Percentiles rank a stretch among this genome's conserved stretches.
Conservation (phyloP, 805 yeast species). For the Candida hungchunana region DNA sequence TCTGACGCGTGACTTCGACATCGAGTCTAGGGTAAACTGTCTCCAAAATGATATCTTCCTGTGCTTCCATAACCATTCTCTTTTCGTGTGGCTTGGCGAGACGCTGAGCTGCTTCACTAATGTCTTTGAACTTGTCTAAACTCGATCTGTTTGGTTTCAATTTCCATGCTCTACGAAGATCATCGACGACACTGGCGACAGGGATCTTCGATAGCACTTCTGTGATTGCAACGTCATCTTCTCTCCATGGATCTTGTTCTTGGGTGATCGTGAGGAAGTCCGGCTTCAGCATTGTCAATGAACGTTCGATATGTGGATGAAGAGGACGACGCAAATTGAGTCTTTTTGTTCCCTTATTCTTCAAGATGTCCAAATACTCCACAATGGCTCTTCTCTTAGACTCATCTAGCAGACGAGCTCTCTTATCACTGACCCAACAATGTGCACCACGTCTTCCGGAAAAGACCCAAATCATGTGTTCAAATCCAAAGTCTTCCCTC, state of each 20-base stretch:
- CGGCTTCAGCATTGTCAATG: conserved; percentile 60
- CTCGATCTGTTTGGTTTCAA: conserved; percentile 48
- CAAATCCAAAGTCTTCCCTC: conserved; percentile 84
- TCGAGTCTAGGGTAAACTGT: conserved; percentile 89
- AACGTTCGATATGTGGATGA: conserved; percentile 83
- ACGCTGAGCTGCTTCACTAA: conserved; percentile 46
- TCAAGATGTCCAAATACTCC: conserved; percentile 77
- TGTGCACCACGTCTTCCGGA: conserved; percentile 99
- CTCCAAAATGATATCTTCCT: conserved; percentile 75
- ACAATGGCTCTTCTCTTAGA: conserved; percentile 70
- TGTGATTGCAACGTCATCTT: conserved; percentile 47
- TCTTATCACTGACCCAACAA: conserved; percentile 91
- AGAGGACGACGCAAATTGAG: conserved; percentile 68
- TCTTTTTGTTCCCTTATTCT: conserved; percentile 45
- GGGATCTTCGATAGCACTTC: conserved; percentile 57
- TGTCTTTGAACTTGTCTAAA: conserved; percentile 73
- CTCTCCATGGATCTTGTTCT: conserved; percentile 87
- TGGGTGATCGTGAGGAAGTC: conserved; percentile 64
- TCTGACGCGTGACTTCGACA: conserved; percentile 84
- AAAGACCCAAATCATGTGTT: conserved; percentile 87
- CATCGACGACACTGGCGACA: conserved; percentile 50
- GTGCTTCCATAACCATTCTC: conserved; percentile 56
- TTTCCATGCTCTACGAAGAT: conserved; percentile 58
- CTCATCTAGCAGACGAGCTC: conserved; percentile 77
- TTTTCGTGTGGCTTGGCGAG: conserved; percentile 39